Evolutionary conservation across 2,329 filamentous ascomycete species (phyloP).

Genomic region (Didymella glomerata): DNA sequence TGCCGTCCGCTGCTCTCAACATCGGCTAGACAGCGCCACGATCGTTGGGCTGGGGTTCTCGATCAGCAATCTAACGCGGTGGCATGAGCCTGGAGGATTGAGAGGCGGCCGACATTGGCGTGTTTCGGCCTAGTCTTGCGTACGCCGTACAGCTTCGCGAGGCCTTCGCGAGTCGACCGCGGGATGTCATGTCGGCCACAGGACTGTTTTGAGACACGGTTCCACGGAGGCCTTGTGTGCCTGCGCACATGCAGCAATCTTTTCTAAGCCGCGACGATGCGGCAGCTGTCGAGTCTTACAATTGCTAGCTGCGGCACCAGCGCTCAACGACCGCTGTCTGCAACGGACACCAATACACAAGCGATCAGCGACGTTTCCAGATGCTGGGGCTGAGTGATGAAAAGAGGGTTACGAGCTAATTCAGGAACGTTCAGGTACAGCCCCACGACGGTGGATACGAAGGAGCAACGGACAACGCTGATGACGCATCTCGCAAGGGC

Average conservation of each 20-base stretch:
- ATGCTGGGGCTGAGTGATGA: constrained; percentile 2
- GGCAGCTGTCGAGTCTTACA: constrained; percentile 15
- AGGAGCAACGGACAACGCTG: constrained; percentile 2
- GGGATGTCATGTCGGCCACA: constrained; percentile 25
- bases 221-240: constrained; percentile 21
- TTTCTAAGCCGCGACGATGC: constrained; percentile 23
- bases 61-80: constrained; percentile 26
- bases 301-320: constrained; percentile 10
- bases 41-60: constrained; percentile 14
- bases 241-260: constrained; percentile 28
- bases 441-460: constrained; percentile 13
- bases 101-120: constrained; percentile 23
- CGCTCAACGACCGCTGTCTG: constrained; percentile 8
- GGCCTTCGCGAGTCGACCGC: constrained; percentile 29
- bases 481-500: constrained; percentile 16
- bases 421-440: constrained; percentile 17
- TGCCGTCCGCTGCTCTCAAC: constrained; percentile 5
- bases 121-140: constrained; percentile 32
- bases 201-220: constrained; percentile 27
- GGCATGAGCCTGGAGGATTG: constrained; percentile 27
- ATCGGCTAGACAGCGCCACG: constrained; percentile 11
- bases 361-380: constrained; percentile 9
- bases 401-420: constrained; percentile 11
- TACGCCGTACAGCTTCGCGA: constrained; percentile 23
- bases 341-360: constrained; percentile 13